Base-by-base conservation (phyloP, 2,329 filamentous ascomycete species). In the Xenosphaeropsis pyriputrescens region DNA sequence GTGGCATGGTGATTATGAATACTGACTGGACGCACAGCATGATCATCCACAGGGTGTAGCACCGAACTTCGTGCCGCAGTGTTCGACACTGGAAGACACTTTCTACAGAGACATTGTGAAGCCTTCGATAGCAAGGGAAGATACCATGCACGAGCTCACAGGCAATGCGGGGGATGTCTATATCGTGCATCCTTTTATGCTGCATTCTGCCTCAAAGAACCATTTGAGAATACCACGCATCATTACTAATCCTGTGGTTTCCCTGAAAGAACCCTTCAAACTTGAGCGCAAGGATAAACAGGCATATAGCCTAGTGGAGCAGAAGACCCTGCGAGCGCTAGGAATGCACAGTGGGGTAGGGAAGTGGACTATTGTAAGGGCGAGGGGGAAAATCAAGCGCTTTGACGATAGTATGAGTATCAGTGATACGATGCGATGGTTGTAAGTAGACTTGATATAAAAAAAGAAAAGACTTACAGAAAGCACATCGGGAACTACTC, bases 121-220 rank as follows among this genome's bases (percentile, higher is more conserved):
- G 6, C 36, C 36, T 15, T 16, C 13, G 18, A 18, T 38, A n/a
- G 32, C 36, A 14, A 18, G 29, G 8, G 36, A 26, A 6, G 37
- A 39, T n/a, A 6, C 49, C 1, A 72, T 75, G 48, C 63, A 72
- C 32, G 71, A 76, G 54, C 68, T 63, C 0, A 65, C 60, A 2
- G 72, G 72, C 1, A 48, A 60, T 1, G 59, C 65, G 0, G 72
- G 72, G 7, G 71, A 76, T 42, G 67, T 76, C 12, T 75, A 66
- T 44, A 53, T 77, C 13, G 48, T 76, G 50, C 72, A 77, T 50
- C 72, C 72, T 32, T 54, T 76, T 14, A 76, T 75, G 69, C 51
- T 75, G 53, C 72, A 77, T 50, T 65, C 62, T 30, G 65, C 68
- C 7, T 64, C 60, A 26, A 64, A 61, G 39, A 73, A 73, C 42